Percentiles rank a stretch among this genome's conserved stretches.
Evolutionary conservation across 2,329 filamentous ascomycete species (phyloP).

Genomic region (Diaporthe sp.): DNA sequence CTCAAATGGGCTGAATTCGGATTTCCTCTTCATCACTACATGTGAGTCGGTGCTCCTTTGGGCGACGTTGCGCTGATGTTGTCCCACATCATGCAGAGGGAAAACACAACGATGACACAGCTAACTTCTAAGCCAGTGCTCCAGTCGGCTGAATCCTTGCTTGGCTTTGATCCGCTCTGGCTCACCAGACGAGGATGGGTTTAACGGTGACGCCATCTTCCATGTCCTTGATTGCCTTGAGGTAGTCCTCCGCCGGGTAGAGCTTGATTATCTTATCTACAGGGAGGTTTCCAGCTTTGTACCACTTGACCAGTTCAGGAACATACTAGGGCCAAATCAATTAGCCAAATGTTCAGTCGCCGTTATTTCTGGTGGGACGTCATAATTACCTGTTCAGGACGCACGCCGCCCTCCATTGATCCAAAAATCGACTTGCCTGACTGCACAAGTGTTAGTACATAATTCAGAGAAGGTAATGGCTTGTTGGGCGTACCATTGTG

Average conservation of each 20-base stretch:
- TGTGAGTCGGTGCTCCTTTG: not conserved
- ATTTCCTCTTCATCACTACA: not conserved
- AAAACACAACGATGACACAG: not conserved
- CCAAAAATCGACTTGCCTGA: not conserved
- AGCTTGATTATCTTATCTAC: slow-evolving; percentile 4
- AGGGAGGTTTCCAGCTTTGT: not conserved
- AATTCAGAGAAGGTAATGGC: not conserved
- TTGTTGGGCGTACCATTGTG: not conserved
- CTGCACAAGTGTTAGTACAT: not conserved
- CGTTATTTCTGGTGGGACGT: not conserved
- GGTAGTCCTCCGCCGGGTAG: not conserved
- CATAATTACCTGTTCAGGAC: not conserved
- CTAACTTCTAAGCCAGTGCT: too few relatives aligned
- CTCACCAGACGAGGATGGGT: not conserved
- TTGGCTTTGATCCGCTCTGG: not conserved
- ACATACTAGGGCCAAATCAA: not conserved
- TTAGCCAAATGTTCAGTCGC: not conserved
- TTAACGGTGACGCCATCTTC: not conserved
- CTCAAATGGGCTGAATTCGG: not conserved
- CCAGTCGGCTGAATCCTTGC: not conserved
- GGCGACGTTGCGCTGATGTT: not conserved
- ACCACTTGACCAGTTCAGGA: not conserved
- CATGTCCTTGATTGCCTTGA: slow-evolving; percentile 6
- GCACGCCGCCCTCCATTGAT: not conserved
- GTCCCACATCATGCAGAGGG: not conserved